Base-by-base conservation (phyloP, 2,329 filamentous ascomycete genomes). In the Colletotrichum sansevieriae region DNA sequence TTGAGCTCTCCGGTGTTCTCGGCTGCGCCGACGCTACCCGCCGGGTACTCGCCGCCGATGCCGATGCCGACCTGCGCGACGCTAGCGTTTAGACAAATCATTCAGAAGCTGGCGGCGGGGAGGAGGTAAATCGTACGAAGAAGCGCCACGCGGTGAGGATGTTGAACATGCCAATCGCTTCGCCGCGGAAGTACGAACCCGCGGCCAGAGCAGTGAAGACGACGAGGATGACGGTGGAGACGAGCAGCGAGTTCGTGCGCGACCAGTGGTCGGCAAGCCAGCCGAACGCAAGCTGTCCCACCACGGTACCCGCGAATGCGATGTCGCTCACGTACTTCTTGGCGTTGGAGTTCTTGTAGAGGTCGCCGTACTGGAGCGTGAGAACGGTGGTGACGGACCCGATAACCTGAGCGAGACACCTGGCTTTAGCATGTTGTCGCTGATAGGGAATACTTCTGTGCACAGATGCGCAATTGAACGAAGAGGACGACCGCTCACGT, bases 1-100 rank as follows among this genome's bases (percentile, higher is more conserved):
- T 94, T 93, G 68, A 98, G 83, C 76, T 97, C 93, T 22, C 93
- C 92, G 0, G 91, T 95, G 4, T 91, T 91, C 79, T 98, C 95
- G 3, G 94, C 93, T 61, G 90, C 92, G 2, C 91, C 92, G 0
- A 98, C 95, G 68, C 89, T 93, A 3, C 95, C 95, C 47, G 92
- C 92, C 0, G 92, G 92, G 74, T 94, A 95, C 78, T 95, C 92
- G 64, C 91, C 82, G 83, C 57, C 39, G 5, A 63, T 68, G 33
- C 67, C 63, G 10, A 67, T 70, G 3, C 63, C 63, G 58, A 49
- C 39, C 41, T 70, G 11, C 7, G 29, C 8, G 20, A 25, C 6
- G 6, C 71, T 39, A 22, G 49, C 15, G 61, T 54, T 54, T 35
- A 54, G 49, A 13, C 10, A 3, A 3, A 18, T 11, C 9, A 4